Conservation (phyloP, 192 early-diverging fungal species). For the Backusella luteola region DNA sequence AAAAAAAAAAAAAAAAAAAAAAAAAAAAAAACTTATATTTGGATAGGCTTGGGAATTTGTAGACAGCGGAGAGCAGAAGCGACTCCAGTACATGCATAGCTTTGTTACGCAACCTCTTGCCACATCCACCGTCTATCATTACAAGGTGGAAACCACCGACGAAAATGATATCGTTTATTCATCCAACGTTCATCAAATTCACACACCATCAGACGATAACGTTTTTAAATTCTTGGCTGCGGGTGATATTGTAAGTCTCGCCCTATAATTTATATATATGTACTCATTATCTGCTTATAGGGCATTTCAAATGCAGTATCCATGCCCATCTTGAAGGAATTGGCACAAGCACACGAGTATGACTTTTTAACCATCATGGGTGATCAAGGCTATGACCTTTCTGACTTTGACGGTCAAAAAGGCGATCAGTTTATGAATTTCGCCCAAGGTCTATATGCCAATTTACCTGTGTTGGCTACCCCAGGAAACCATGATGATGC, state of each 20-base stretch:
- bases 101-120: neutral
- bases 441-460: conserved; percentile 22
- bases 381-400: conserved; percentile 28
- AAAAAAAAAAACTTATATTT: neutral
- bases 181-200: neutral
- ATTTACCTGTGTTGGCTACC: conserved; percentile 24
- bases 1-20: neutral
- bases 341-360: conserved; percentile 24
- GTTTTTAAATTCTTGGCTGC: conserved; percentile 24
- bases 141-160: conserved; percentile 7
- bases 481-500: conserved; percentile 33
- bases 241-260: conserved; percentile 20
- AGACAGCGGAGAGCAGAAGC: conserved; percentile 17
- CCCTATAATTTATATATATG: neutral
- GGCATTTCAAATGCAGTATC: conserved; percentile 23
- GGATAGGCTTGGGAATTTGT: conserved; percentile 23
- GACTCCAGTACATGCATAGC: conserved; percentile 16
- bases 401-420: conserved; percentile 24
- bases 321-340: neutral
- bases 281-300: neutral
- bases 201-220: conserved; percentile 8
- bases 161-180: neutral
- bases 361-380: conserved; percentile 29
- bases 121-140: conserved; percentile 18
- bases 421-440: conserved; percentile 31